Evolutionary conservation across 2,329 filamentous ascomycete genomes (phyloP), one percentile per base, ranked within the genome.

Genomic region (Nemania serpens): DNA sequence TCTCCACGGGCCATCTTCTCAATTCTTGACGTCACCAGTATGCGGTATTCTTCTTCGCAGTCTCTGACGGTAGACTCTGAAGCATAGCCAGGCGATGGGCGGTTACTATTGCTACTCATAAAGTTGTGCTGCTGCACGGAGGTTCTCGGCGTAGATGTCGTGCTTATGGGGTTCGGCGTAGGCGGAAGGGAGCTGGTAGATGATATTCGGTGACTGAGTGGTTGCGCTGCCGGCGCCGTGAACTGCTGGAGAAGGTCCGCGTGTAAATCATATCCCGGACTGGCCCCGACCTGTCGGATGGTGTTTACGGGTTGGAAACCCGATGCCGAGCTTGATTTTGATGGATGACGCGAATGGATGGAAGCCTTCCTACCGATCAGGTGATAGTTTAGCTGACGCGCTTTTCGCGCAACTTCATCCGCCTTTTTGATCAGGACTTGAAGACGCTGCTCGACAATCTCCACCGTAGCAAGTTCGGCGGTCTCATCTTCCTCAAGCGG

Each of bases 401-500:
- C 81, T 66, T 77, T 78, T 34, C 78, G 76, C 15, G 81, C 81
- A 15, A 84, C 87, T 78, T 91, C 89, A 71, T 96, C 92, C 3
- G 92, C 91, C 70, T 88, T 87, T 71, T 91, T 91, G 67, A 91
- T 92, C 45, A 96, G 84, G 66, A 90, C 84, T 39, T 87, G 85
- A 37, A 96, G 79, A 63, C 91, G 89, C 74, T 88, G 87, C 75
- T 96, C 91, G 29, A 96, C 76, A 52, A 96, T 93, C 69, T 95
- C 91, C 69, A 96, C 79, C 0, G 91, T 94, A 12, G 88, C 91
- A 39, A 96, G 76, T 73, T 97, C 92, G 66, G 92, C 91, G 72
- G 89, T 87, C 76, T 96, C 93, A 71, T 96, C 92, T 71, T 96
- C 91, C 60, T 90, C 86, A 50, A 95, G 88, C 0, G 91, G 91